phyloP scores from a whole-genome alignment of 2,329 filamentous ascomycete genomes.

The Colletotrichum sansevieriae region DNA sequence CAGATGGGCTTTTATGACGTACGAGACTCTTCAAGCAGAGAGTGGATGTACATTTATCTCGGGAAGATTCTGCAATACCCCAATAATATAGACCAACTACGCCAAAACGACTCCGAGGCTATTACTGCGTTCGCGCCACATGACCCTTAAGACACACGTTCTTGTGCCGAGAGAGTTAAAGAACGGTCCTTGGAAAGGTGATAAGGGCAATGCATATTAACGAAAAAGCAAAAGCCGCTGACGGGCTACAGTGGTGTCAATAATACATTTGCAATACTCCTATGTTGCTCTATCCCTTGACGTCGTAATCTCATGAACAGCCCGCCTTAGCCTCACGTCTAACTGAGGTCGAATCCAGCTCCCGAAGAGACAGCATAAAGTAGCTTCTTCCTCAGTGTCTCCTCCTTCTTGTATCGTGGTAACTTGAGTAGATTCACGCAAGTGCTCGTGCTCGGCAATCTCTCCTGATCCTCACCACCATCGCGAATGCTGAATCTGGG shows the following conservation, averaged over 20 bases:
- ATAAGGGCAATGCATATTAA: no score
- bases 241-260: background rate
- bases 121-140: no score
- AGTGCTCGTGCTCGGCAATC: constrained; percentile 93
- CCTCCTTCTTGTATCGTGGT: constrained; percentile 79
- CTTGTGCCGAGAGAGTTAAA: no score
- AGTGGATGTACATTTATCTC: no score
- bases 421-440: constrained; percentile 96
- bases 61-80: no score
- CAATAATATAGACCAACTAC: no score
- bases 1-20: no score
- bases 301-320: constrained; percentile 35
- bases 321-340: background rate
- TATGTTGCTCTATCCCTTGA: constrained; percentile 17
- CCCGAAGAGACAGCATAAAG: constrained; percentile 91
- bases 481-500: constrained; percentile 93
- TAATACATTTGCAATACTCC: constrained; percentile 19
- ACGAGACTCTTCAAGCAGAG: no score
- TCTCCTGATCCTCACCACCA: constrained; percentile 77
- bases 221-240: background rate
- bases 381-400: constrained; percentile 80
- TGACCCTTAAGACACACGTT: no score
- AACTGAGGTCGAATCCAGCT: constrained; percentile 90
- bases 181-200: no score
- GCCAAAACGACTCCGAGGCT: no score